Evolutionary conservation across 1,284 basidiomycete species (phyloP).

Genomic region (Trichosporon asahii): DNA sequence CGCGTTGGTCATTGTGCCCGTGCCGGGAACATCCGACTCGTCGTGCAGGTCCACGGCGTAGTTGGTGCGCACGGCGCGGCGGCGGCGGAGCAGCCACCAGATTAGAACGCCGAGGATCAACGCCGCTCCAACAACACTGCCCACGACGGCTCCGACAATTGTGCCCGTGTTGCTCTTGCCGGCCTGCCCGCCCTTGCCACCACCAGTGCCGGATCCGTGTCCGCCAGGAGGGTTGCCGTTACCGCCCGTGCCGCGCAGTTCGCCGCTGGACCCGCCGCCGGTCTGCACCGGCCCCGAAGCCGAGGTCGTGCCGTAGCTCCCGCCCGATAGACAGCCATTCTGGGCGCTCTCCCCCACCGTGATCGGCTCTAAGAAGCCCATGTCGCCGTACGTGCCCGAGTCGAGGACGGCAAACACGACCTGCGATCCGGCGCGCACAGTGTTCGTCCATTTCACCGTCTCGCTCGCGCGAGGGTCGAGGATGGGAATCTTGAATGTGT

Average conservation of each 20-base stretch:
- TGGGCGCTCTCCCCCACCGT: background rate
- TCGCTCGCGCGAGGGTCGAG: background rate
- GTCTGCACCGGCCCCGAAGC: background rate
- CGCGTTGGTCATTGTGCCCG: background rate
- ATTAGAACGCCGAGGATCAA: background rate
- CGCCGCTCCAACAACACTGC: background rate
- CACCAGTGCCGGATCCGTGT: background rate
- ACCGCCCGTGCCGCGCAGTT: background rate
- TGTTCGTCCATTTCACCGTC: background rate
- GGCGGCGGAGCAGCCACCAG: background rate
- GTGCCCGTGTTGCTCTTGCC: background rate
- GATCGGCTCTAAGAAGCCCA: background rate
- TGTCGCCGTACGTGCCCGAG: background rate
- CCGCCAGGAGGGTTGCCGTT: background rate
- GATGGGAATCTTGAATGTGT: background rate
- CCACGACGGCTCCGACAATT: background rate
- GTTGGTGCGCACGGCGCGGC: background rate
- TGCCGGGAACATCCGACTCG: background rate
- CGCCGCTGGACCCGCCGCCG: background rate
- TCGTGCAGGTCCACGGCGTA: slow-evolving; percentile 2
- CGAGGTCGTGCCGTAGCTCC: background rate
- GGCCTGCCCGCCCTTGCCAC: background rate
- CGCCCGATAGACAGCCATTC: background rate
- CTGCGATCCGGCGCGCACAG: background rate
- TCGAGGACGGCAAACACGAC: background rate